These are phyloP conservation scores for Stephania cephalantha DNA, from an alignment of 164 flowering plant species.

Conservation along the genomic window DNA sequence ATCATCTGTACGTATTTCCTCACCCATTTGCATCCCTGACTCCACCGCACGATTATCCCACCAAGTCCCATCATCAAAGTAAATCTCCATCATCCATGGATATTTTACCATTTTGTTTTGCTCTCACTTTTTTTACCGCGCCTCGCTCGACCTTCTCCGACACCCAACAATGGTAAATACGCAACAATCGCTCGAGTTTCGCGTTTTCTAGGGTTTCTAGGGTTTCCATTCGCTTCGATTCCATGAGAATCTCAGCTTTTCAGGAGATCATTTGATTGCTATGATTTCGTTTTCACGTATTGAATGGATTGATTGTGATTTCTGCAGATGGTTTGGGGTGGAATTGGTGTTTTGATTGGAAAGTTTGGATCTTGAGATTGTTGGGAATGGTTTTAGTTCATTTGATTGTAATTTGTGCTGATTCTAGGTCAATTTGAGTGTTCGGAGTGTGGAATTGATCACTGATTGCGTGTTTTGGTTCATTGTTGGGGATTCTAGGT, in stretches of 20 bases:
- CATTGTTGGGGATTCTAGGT: neutral
- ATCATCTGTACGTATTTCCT: no score
- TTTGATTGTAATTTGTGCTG: no score
- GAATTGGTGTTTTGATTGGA: neutral
- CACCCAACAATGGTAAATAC: constrained; percentile 8
- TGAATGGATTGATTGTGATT: no score
- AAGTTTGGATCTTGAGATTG: neutral
- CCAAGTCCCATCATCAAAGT: no score
- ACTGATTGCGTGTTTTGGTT: neutral
- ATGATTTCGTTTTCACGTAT: neutral
- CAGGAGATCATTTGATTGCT: neutral
- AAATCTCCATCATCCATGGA: no score
- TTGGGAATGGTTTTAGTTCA: no score
- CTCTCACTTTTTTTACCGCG: neutral
- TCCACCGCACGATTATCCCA: no score
- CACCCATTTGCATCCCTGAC: no score
- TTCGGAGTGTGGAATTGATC: neutral
- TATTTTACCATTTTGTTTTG: neutral
- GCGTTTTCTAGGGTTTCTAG: constrained; percentile 2
- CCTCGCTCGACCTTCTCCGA: neutral
- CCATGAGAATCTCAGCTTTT: neutral
- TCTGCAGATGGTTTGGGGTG: no score
- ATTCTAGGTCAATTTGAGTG: no score
- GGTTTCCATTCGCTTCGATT: constrained; percentile 10
- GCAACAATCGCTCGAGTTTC: constrained; percentile 1